Percentiles rank a stretch among this genome's conserved stretches.
Conservation (phyloP, 164 flowering plant genomes). For the Macadamia tetraphylla region DNA sequence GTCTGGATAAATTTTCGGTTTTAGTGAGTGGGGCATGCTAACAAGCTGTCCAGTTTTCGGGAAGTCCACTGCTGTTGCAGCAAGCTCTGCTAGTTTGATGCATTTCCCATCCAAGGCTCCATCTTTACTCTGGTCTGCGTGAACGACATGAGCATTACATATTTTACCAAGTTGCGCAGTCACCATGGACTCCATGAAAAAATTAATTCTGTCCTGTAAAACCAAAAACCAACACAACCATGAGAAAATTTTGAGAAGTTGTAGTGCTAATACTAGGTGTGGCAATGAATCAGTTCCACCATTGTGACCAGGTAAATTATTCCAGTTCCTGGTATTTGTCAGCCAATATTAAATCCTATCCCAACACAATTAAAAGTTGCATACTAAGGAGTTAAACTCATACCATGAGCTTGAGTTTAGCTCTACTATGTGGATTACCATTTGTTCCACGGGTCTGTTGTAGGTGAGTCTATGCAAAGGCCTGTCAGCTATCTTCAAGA, state of each 20-base stretch:
- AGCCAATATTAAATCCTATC: too few species aligned
- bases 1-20: constrained; percentile 83
- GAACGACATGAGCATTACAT: constrained; percentile 96
- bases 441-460: too few species aligned
- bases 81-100: constrained; percentile 66
- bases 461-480: too few species aligned
- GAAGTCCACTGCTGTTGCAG: constrained; percentile 91
- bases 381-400: too few species aligned
- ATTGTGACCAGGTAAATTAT: too few species aligned
- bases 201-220: constrained; percentile 74
- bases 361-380: too few species aligned
- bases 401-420: too few species aligned
- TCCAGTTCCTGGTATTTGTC: too few species aligned
- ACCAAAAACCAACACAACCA: constrained; percentile 2
- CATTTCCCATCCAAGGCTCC: constrained; percentile 89
- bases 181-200: constrained; percentile 67
- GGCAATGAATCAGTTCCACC: too few species aligned
- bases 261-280: not conserved
- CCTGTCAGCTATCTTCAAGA: too few species aligned
- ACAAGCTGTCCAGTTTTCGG: constrained; percentile 89
- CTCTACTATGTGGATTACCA: too few species aligned
- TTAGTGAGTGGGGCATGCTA: constrained; percentile 57
- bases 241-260: not conserved
- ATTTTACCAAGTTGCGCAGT: constrained; percentile 72
- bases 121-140: constrained; percentile 70